Conservation (phyloP, 768 basidiomycete species). For the Amanita fuliginea region DNA sequence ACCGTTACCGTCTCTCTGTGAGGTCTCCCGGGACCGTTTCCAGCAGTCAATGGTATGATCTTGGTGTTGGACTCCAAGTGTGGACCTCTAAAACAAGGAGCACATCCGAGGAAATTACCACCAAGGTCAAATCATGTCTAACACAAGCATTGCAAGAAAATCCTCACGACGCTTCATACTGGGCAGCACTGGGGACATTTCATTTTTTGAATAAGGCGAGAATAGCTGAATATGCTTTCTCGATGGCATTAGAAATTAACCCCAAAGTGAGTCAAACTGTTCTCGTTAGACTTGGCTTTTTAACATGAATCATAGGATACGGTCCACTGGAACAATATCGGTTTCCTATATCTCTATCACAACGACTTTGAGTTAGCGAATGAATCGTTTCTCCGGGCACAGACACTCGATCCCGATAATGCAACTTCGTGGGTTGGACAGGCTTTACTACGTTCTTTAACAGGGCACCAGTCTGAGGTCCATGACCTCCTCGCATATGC, state of each 20-base stretch:
- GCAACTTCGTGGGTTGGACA: constrained; percentile 88
- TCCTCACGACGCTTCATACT: constrained; percentile 61
- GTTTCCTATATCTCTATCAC: constrained; percentile 75
- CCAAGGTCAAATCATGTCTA: constrained; percentile 38
- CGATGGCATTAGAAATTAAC: constrained; percentile 80
- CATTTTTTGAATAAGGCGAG: constrained; percentile 57
- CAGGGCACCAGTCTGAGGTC: constrained; percentile 51
- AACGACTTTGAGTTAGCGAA: constrained; percentile 75
- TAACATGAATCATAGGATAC: constrained; percentile 40
- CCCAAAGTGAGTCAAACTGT: constrained; percentile 44
- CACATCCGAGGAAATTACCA: constrained; percentile 23
- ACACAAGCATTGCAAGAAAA: constrained; percentile 67
- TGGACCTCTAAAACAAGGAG: constrained; percentile 18
- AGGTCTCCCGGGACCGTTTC: constrained; percentile 35
- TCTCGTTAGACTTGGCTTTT: not conserved
- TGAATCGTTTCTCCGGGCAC: constrained; percentile 78
- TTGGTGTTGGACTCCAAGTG: constrained; percentile 48
- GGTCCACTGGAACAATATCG: constrained; percentile 76
- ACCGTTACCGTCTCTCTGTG: constrained; percentile 50
- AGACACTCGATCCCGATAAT: constrained; percentile 87
- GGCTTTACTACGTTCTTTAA: constrained; percentile 52
- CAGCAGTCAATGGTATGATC: constrained; percentile 65
- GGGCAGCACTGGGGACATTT: constrained; percentile 74
- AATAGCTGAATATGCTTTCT: constrained; percentile 84
- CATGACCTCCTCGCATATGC: constrained; percentile 66